Evolutionary conservation across 2,329 filamentous ascomycete species (phyloP).

Genomic region (Trichoderma lentiforme): DNA sequence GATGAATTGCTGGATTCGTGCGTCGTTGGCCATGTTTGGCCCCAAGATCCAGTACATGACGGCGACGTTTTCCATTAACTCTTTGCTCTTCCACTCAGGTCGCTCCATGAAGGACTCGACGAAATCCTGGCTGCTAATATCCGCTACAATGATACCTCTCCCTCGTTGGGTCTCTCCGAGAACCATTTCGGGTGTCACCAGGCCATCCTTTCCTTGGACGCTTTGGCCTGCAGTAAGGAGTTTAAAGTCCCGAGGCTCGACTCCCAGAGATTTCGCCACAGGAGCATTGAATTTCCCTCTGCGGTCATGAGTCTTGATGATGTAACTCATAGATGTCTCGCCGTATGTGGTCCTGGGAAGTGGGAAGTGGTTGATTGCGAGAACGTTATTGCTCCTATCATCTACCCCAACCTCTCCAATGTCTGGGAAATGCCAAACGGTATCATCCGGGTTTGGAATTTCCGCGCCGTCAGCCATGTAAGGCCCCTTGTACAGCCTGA

Average conservation of each 20-base stretch:
- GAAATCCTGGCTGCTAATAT: slow-evolving; percentile 70
- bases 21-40: slow-evolving; percentile 59
- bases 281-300: slow-evolving; percentile 76
- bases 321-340: slow-evolving; percentile 74
- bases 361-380: slow-evolving; percentile 27
- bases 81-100: slow-evolving; percentile 65
- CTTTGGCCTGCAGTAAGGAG: slow-evolving; percentile 60
- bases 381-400: slow-evolving; percentile 14
- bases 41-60: slow-evolving; percentile 82
- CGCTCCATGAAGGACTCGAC: slow-evolving; percentile 66
- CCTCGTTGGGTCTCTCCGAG: slow-evolving; percentile 65
- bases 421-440: slow-evolving; percentile 30
- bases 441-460: slow-evolving; percentile 23
- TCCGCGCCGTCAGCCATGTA: slow-evolving; percentile 24
- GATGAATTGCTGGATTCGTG: slow-evolving; percentile 67
- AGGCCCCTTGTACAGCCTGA: slow-evolving; percentile 70
- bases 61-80: slow-evolving; percentile 64
- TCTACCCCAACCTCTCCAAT: slow-evolving; percentile 19
- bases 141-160: slow-evolving; percentile 73
- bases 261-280: slow-evolving; percentile 61
- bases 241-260: slow-evolving; percentile 57
- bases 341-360: slow-evolving; percentile 69
- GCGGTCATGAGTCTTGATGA: slow-evolving; percentile 71
- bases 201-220: slow-evolving; percentile 62
- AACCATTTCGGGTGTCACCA: slow-evolving; percentile 79